Percentiles rank a stretch among this genome's conserved stretches.
Conservation (phyloP, 73 alveolate genomes). For the Symbiodinium pilosum region DNA sequence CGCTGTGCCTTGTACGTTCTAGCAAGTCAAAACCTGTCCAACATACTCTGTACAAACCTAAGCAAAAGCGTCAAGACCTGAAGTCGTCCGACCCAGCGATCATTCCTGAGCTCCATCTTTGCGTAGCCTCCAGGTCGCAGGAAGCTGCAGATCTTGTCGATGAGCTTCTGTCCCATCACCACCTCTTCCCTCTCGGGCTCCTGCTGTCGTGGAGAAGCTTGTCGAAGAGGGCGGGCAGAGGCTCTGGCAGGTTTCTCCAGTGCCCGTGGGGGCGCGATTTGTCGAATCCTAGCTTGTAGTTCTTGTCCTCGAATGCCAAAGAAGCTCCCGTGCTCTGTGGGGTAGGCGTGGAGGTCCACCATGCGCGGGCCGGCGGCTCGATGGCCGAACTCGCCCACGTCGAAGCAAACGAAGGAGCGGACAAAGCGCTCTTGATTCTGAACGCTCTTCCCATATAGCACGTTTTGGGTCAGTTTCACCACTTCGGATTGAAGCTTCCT, state of each 20-base stretch:
- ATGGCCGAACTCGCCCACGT: neutral
- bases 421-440: neutral
- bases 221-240: neutral
- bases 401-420: neutral
- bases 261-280: neutral
- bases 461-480: neutral
- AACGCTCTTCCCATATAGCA: neutral
- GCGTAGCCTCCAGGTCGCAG: neutral
- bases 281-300: neutral
- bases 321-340: too few relatives aligned
- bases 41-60: neutral
- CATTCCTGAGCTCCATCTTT: neutral
- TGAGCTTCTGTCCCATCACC: neutral
- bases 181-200: too few relatives aligned
- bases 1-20: neutral
- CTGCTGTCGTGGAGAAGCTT: neutral
- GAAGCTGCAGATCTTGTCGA: neutral
- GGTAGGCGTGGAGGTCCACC: neutral
- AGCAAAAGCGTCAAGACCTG: neutral
- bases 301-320: neutral
- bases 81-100: neutral
- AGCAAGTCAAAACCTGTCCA: neutral
- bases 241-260: neutral
- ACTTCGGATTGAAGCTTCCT: neutral
- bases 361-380: neutral